Conservation (phyloP, 768 basidiomycete genomes). For the Collybia nuda region DNA sequence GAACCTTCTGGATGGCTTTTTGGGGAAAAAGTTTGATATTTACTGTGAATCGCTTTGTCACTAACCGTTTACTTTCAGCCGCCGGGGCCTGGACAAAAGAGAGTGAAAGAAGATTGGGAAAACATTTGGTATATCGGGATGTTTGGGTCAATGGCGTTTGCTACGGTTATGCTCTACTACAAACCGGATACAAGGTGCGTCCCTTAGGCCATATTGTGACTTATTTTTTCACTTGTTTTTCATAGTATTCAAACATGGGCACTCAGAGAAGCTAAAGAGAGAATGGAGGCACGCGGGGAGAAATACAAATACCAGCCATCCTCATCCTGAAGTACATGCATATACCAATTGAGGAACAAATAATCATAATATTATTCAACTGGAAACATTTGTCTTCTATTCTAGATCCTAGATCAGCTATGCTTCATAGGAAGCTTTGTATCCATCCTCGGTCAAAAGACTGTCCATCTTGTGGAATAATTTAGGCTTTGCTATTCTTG, state of each 20-base stretch:
- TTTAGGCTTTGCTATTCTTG: neutral
- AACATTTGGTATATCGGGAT: slow-evolving; percentile 88
- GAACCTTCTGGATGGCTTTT: slow-evolving; percentile 88
- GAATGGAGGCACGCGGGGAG: slow-evolving; percentile 94
- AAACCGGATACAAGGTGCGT: slow-evolving; percentile 91
- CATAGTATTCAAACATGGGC: slow-evolving; percentile 91
- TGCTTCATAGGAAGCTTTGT: slow-evolving; percentile 45
- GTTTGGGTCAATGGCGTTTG: slow-evolving; percentile 84
- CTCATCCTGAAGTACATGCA: slow-evolving; percentile 23
- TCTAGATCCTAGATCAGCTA: slow-evolving; percentile 5
- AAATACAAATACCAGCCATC: slow-evolving; percentile 77
- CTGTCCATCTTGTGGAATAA: slow-evolving; percentile 51
- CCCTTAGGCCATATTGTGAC: neutral
- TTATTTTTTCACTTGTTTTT: neutral
- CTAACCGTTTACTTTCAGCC: slow-evolving; percentile 46
- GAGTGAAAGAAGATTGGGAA: slow-evolving; percentile 91
- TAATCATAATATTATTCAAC: neutral
- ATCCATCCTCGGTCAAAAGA: slow-evolving; percentile 76
- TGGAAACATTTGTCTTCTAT: neutral
- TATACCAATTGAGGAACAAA: slow-evolving; percentile 8
- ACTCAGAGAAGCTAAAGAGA: slow-evolving; percentile 79
- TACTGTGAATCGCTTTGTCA: neutral
- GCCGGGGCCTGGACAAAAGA: slow-evolving; percentile 75
- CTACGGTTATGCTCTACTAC: slow-evolving; percentile 78
- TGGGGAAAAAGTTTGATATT: slow-evolving; percentile 73